Percentiles rank a stretch among this genome's conserved stretches.
Conservation (phyloP, 129 eudicot genomes). For the Heracleum sosnowskyi region DNA sequence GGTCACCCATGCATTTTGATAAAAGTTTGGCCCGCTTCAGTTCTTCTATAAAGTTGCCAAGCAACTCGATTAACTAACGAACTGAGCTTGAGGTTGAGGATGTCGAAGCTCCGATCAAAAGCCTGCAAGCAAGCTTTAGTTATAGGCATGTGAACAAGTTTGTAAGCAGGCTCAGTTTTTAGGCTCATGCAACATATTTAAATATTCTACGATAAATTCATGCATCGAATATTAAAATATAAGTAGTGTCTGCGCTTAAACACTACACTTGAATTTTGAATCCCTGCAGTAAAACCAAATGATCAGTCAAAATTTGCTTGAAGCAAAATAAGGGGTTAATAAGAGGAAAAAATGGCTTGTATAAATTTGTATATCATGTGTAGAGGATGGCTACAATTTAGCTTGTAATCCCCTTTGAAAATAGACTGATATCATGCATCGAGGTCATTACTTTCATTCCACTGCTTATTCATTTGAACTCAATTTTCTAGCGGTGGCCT, state of each 20-base stretch:
- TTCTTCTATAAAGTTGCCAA: background rate
- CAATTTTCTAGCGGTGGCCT: background rate
- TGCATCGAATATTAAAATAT: background rate
- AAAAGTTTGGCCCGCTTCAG: too few relatives aligned
- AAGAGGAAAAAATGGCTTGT: background rate
- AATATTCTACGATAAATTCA: background rate
- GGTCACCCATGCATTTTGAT: background rate
- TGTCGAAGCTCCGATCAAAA: too few relatives aligned
- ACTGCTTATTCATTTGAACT: background rate
- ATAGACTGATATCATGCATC: background rate
- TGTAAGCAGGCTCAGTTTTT: background rate
- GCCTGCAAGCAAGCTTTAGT: background rate
- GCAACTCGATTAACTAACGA: background rate
- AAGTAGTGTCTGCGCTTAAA: background rate
- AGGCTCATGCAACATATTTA: background rate
- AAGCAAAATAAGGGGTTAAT: background rate
- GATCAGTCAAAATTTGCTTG: background rate
- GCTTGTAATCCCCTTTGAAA: background rate
- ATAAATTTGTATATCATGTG: background rate
- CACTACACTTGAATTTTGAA: too few relatives aligned
- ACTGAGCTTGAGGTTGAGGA: background rate
- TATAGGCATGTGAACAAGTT: background rate
- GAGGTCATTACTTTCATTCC: background rate
- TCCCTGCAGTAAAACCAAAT: background rate
- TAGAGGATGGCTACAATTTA: background rate